Evolutionary conservation across 2,329 filamentous ascomycete species (phyloP), one percentile per base, ranked within the genome.

Genomic region (Monosporascus cannonballus): DNA sequence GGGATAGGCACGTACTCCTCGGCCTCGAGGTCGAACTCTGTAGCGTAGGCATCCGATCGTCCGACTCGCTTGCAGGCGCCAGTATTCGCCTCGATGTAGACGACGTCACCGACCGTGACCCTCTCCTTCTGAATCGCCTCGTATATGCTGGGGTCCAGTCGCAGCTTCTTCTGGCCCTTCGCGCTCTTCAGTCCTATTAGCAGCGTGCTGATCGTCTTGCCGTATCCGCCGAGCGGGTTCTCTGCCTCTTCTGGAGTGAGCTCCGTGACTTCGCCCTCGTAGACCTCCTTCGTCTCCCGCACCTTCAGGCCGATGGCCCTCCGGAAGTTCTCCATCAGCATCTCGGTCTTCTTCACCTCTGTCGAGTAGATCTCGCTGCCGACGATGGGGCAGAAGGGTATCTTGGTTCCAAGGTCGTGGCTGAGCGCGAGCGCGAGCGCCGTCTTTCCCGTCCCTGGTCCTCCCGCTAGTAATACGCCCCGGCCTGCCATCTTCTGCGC

Each of bases 81-180:
- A 14, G 94, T 99, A 75, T 99, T 99, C 60, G 94, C 93, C 78
- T 99, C 94, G 61, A 99, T 97, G 76, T 99, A 99, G 71, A 99
- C 90, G 65, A 99, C 94, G 70, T 99, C 94, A 69, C 94, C 94
- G 45, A 97, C 86, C 3, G 91, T 89, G 42, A 99, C 94, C 58
- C 92, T 83, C 79, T 99, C 94, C 76, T 97, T 97, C 71, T 97
- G 94, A 64, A 99, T 96, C 3, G 94, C 94, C 74, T 99, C 94
- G 77, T 97, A 99, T 73, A 99, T 97, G 74, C 91, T 96, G 9
- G 94, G 94, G 71, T 99, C 94, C 50, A 99, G 80, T 46, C 94
- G 86, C 63, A 99, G 81, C 80, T 97, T 97, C 83, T 99, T 99
- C 66, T 95, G 96, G 22, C 94, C 94, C 75, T 91, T 93, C 53